phyloP scores from a whole-genome alignment of 2,329 filamentous ascomycete genomes.

The Aspergillus latus region DNA sequence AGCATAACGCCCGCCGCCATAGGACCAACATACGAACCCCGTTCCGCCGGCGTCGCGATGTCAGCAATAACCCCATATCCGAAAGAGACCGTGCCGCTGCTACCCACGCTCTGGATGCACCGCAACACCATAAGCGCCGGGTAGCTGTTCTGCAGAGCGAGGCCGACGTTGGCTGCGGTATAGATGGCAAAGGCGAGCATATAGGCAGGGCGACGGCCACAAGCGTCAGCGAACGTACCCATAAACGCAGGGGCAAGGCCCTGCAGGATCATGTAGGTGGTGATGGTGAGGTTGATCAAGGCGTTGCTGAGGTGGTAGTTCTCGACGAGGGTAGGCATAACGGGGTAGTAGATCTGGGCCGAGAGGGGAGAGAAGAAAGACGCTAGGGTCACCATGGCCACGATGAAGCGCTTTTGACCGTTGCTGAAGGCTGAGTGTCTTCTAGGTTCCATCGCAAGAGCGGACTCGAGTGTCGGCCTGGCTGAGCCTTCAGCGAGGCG shows the following conservation, averaged over 20 bases:
- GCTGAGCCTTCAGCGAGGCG: background rate
- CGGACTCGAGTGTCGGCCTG: background rate
- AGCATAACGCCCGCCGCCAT: conserved; percentile 60
- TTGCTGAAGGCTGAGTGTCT: conserved; percentile 33
- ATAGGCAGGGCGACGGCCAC: conserved; percentile 62
- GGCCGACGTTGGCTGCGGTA: conserved; percentile 37
- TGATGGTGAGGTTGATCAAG: conserved; percentile 50
- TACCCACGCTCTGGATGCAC: conserved; percentile 48
- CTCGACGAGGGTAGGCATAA: conserved; percentile 31
- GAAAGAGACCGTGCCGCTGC: conserved; percentile 69
- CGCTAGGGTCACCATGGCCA: conserved; percentile 40
- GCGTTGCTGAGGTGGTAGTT: conserved; percentile 42
- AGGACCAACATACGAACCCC: conserved; percentile 69
- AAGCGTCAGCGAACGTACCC: conserved; percentile 62
- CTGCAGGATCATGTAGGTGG: conserved; percentile 59
- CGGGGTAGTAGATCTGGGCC: conserved; percentile 32
- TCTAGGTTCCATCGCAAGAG: background rate
- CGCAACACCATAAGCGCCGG: conserved; percentile 37
- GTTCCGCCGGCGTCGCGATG: conserved; percentile 65
- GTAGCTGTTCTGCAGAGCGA: conserved; percentile 38
- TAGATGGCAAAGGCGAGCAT: conserved; percentile 55
- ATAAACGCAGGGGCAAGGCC: conserved; percentile 61
- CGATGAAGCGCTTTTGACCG: conserved; percentile 37
- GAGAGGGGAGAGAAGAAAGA: conserved; percentile 40
- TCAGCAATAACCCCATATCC: conserved; percentile 72